Conservation (phyloP, 768 basidiomycete species). For the Russula olivacea region DNA sequence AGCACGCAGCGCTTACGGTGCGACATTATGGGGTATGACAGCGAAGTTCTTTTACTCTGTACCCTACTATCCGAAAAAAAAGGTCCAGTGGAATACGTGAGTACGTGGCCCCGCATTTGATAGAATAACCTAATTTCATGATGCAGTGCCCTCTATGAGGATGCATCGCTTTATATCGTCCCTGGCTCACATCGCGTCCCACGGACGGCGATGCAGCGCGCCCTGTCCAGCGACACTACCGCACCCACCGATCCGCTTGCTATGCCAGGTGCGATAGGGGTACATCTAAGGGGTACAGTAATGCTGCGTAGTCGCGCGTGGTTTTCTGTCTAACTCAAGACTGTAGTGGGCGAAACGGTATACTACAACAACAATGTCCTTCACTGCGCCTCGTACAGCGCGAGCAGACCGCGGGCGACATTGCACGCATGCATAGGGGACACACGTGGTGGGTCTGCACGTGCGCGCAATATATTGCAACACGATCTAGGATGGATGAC, state of each 20-base stretch:
- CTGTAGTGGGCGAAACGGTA: constrained; percentile 62
- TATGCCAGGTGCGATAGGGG: constrained; percentile 63
- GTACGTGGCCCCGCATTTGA: constrained; percentile 26
- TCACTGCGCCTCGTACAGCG: constrained; percentile 63
- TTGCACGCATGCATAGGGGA: constrained; percentile 68
- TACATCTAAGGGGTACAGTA: constrained; percentile 53
- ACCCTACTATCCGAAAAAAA: not conserved
- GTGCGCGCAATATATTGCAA: constrained; percentile 70
- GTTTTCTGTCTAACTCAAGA: not conserved
- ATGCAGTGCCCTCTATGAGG: constrained; percentile 57
- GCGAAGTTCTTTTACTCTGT: not conserved
- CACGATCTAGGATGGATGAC: constrained; percentile 72
- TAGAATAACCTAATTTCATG: not conserved
- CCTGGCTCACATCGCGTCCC: constrained; percentile 59
- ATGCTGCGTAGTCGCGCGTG: constrained; percentile 24
- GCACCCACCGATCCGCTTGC: constrained; percentile 53
- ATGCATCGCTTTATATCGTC: constrained; percentile 65
- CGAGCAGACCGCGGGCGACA: constrained; percentile 48
- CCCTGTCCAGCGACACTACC: constrained; percentile 44
- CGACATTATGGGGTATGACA: constrained; percentile 60
- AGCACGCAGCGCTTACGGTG: constrained; percentile 46
- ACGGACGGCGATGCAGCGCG: constrained; percentile 53
- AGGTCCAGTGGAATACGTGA: constrained; percentile 84
- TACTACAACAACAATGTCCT: constrained; percentile 80
- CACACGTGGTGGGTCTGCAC: constrained; percentile 50